Conservation (phyloP, 192 early-diverging fungal species). For the Piromyces sp. region DNA sequence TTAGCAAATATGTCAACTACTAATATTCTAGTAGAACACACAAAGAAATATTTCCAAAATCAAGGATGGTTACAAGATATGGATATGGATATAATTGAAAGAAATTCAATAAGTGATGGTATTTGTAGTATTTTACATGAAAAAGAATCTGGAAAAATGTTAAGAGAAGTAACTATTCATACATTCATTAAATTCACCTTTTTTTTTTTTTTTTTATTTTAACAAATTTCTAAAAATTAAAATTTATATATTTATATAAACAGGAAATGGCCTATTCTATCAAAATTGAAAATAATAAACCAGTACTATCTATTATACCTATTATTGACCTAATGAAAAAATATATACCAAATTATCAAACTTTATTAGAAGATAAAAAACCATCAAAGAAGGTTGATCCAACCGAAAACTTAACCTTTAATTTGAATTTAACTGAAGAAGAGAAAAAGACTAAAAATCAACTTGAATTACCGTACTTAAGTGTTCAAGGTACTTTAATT, state of each 20-base stretch:
- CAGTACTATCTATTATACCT: not conserved
- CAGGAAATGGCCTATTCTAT: not conserved
- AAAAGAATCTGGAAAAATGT: not conserved
- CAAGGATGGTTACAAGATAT: not conserved
- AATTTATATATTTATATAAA: too few species aligned
- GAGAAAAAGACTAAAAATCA: not conserved
- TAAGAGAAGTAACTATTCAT: not conserved
- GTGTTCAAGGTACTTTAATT: not conserved
- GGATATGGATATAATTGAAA: not conserved
- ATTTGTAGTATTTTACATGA: not conserved
- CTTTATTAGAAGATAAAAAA: not conserved
- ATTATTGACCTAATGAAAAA: not conserved
- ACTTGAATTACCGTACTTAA: not conserved
- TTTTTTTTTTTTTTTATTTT: too few species aligned
- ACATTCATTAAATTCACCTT: too few species aligned
- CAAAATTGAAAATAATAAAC: not conserved
- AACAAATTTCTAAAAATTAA: too few species aligned
- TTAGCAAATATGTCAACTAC: not conserved
- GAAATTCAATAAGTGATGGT: not conserved
- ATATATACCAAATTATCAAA: not conserved
- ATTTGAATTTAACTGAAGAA: not conserved
- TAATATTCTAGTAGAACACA: not conserved
- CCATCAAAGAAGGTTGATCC: not conserved
- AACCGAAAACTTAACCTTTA: not conserved
- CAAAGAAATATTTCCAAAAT: not conserved